These are phyloP conservation scores for Phytophthora sojae DNA, from an alignment of 352 stramenopile species.

Conservation along the genomic window DNA sequence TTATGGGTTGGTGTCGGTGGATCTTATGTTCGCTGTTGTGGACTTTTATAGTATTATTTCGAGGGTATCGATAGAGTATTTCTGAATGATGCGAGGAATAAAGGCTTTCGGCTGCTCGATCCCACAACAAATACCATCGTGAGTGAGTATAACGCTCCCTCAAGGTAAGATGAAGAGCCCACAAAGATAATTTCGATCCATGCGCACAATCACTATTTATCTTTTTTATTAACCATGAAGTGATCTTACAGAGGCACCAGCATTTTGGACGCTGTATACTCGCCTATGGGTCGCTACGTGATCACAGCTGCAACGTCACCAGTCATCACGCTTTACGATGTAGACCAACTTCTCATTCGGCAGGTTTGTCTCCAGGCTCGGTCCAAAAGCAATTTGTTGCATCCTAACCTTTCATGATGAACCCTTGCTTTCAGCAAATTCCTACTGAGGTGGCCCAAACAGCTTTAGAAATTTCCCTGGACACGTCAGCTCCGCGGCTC, in stretches of 20 bases:
- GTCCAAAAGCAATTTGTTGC: background rate
- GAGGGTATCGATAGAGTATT: slow-evolving; percentile 48
- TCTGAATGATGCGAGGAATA: slow-evolving; percentile 39
- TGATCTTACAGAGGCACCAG: slow-evolving; percentile 15
- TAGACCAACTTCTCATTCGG: slow-evolving; percentile 52
- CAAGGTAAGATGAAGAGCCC: slow-evolving; percentile 6
- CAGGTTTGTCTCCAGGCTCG: slow-evolving; percentile 38
- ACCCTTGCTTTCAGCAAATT: slow-evolving; percentile 51
- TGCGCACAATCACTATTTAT: too few relatives aligned
- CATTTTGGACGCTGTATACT: slow-evolving; percentile 59
- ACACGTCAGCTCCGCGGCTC: slow-evolving; percentile 15
- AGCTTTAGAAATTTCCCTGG: slow-evolving; percentile 34
- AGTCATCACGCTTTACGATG: slow-evolving; percentile 62
- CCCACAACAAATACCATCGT: slow-evolving; percentile 29
- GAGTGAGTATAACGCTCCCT: slow-evolving; percentile 14
- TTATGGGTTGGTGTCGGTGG: background rate
- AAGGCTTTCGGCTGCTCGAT: slow-evolving; percentile 54
- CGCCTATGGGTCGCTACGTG: slow-evolving; percentile 48
- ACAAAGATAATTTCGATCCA: background rate
- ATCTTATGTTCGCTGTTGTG: background rate
- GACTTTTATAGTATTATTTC: slow-evolving; percentile 41
- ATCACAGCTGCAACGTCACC: slow-evolving; percentile 58
- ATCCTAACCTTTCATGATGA: background rate
- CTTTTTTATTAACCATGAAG: too few relatives aligned
- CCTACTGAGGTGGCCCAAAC: slow-evolving; percentile 48